phyloP scores from a whole-genome alignment of 257 asterid species.

The Rauvolfia tetraphylla region DNA sequence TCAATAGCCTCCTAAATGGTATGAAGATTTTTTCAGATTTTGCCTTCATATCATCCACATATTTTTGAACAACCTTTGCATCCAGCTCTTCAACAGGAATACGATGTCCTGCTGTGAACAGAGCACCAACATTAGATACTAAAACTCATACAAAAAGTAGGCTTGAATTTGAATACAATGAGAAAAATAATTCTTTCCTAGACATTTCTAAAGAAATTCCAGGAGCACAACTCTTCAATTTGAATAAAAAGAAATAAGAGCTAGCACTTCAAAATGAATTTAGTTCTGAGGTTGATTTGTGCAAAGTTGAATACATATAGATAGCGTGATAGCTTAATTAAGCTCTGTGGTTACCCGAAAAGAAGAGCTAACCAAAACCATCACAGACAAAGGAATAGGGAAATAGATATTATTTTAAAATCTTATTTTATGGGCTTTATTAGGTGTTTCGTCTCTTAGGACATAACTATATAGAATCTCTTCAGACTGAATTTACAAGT shows the following conservation, averaged over 20 bases:
- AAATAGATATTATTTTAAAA: neutral
- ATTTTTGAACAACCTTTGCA: conserved; percentile 49
- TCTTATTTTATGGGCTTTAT: neutral
- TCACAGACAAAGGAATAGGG: neutral
- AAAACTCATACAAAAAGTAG: neutral
- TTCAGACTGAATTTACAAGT: too few relatives aligned
- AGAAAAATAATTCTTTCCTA: neutral
- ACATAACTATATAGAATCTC: too few relatives aligned
- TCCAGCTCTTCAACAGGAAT: conserved; percentile 54
- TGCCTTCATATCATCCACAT: conserved; percentile 51
- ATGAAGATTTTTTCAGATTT: conserved; percentile 51
- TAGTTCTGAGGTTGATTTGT: neutral
- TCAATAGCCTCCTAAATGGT: conserved; percentile 40
- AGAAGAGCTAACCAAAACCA: neutral
- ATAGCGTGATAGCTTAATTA: too few relatives aligned
- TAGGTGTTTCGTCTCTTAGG: neutral
- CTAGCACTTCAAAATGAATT: neutral
- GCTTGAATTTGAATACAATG: too few relatives aligned
- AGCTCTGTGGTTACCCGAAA: too few relatives aligned
- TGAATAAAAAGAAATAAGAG: neutral
- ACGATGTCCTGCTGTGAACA: conserved; percentile 60
- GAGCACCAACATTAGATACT: conserved; percentile 1
- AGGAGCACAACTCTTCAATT: neutral
- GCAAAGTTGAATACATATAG: neutral
- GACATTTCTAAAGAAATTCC: neutral